phyloP scores from a whole-genome alignment of 768 basidiomycete species.

The Russula sp. region DNA sequence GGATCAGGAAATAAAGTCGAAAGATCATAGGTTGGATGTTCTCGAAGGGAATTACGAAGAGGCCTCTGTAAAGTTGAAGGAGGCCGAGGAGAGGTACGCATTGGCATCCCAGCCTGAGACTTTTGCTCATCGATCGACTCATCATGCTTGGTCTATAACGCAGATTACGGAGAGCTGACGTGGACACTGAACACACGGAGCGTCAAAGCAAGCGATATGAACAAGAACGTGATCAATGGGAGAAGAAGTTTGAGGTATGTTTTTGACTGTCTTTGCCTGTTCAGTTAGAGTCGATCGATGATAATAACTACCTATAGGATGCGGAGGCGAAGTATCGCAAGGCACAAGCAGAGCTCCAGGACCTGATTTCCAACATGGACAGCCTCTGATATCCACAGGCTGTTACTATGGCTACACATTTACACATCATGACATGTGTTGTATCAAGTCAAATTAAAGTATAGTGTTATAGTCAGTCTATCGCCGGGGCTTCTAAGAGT shows the following conservation, averaged over 20 bases:
- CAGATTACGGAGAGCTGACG: slow-evolving; percentile 20
- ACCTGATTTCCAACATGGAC: slow-evolving; percentile 23
- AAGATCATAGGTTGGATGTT: slow-evolving; percentile 21
- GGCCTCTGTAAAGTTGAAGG: background rate
- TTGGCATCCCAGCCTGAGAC: no score
- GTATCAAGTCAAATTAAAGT: slow-evolving; percentile 11
- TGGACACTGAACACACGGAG: slow-evolving; percentile 21
- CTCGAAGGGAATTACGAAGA: slow-evolving; percentile 10
- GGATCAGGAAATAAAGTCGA: slow-evolving; percentile 25
- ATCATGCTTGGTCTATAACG: background rate
- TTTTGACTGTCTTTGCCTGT: background rate
- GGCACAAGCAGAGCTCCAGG: slow-evolving; percentile 24
- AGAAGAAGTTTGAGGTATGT: slow-evolving; percentile 24
- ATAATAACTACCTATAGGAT: slow-evolving; percentile 14
- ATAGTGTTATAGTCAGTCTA: slow-evolving; percentile 5
- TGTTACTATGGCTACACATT: slow-evolving; percentile 5
- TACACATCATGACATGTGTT: background rate
- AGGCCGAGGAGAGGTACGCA: slow-evolving; percentile 8
- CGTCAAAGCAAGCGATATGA: slow-evolving; percentile 21
- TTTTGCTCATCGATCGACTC: background rate
- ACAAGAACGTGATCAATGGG: slow-evolving; percentile 19
- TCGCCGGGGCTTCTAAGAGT: background rate
- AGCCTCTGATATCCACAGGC: slow-evolving; percentile 10
- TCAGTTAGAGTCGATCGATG: background rate
- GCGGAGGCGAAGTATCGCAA: slow-evolving; percentile 18